Base-by-base conservation (phyloP, 2,329 filamentous ascomycete species). In the Parascedosporium putredinis region DNA sequence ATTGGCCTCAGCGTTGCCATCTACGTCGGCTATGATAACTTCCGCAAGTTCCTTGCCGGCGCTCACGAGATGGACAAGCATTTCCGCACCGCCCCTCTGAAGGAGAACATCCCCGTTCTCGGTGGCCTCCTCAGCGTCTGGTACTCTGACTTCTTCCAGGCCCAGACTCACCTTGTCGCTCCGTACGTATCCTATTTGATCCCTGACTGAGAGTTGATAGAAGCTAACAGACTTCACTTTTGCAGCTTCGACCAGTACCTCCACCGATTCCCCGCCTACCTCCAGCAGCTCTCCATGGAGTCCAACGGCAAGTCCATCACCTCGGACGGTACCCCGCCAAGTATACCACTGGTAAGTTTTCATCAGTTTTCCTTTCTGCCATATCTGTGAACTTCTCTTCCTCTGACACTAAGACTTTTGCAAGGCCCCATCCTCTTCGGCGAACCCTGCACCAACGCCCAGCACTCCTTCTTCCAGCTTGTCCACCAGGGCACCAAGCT, bases 401-500 rank as follows among this genome's bases (percentile, higher is more conserved):
- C 6, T 45, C 42, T 45, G 23, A 45, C 38, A 8, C 23, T 40
- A 16, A 27, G 16, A 20, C 24, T 56, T 64, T 51, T 23, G 20
- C 2, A 31, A 72, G 71, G 93, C 45, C 81, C 93, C 50, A 91
- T 98, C 64, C 75, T 98, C 55, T 98, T 98, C 65, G 93, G 93
- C 64, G 93, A 98, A 77, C 93, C 93, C 49, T 94, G 89, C 70
- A 98, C 93, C 67, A 98, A 98, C 66, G 93, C 93, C 42, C 93
- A 98, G 75, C 93, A 98, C 80, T 97, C 93, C 54, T 98, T 98
- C 83, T 98, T 95, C 84, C 93, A 98, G 79, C 84, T 98, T 45
- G 83, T 98, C 52, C 93, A 98, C 78, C 93, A 98, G 71, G 93
- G 93, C 62, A 98, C 93, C 60, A 97, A 97, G 81, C 83, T 98